These are phyloP conservation scores for Gossypium turneri DNA, from an alignment of 345 rosid species.

Conservation along the genomic window DNA sequence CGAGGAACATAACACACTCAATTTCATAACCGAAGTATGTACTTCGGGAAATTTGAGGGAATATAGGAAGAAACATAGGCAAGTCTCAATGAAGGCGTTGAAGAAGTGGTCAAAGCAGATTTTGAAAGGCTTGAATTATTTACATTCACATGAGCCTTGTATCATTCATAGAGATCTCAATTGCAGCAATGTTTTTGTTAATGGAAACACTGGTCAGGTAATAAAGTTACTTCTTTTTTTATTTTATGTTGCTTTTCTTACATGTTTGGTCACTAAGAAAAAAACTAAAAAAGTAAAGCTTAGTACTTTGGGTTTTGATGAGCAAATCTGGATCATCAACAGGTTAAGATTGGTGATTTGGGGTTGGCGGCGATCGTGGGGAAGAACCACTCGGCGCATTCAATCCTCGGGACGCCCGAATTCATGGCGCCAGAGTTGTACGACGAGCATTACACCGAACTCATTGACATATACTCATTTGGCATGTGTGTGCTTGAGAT, in stretches of 20 bases:
- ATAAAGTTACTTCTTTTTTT: not conserved
- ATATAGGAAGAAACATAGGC: conserved; percentile 70
- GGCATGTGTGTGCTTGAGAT: conserved; percentile 89
- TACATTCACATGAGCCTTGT: conserved; percentile 81
- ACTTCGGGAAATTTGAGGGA: conserved; percentile 85
- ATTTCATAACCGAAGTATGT: conserved; percentile 88
- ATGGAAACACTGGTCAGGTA: conserved; percentile 84
- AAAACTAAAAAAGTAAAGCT: not conserved
- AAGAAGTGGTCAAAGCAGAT: conserved; percentile 93
- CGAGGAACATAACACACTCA: conserved; percentile 41
- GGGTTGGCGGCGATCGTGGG: conserved; percentile 81
- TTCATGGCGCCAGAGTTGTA: conserved; percentile 94
- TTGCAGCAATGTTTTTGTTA: conserved; percentile 85
- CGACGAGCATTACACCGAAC: conserved; percentile 76
- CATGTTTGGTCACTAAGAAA: conserved; percentile 12
- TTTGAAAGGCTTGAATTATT: conserved; percentile 64
- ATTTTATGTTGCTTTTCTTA: not conserved
- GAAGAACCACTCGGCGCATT: conserved; percentile 67
- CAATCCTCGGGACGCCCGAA: conserved; percentile 84
- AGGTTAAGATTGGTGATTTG: conserved; percentile 92
- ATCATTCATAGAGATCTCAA: conserved; percentile 86
- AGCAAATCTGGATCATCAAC: not conserved
- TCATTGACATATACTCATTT: conserved; percentile 76
- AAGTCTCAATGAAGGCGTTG: conserved; percentile 73
- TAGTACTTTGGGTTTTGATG: not conserved